phyloP scores from a whole-genome alignment of 225 moss, liverwort and hornwort genomes.

The Bryoerythrophyllum caledonicum region DNA sequence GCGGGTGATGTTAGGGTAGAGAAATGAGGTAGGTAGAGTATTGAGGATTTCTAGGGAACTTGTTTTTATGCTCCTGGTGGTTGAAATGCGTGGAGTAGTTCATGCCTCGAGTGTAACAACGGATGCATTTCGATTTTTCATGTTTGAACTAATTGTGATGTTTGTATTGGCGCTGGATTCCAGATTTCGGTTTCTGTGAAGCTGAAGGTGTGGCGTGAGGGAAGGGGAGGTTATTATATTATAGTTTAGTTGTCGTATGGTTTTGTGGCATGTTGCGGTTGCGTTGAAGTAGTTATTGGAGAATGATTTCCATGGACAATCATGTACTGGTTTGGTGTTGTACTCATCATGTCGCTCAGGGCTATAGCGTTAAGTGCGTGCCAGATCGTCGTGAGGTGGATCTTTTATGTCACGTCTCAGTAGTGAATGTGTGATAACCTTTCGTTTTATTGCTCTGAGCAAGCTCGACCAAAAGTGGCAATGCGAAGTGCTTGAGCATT shows the following conservation, averaged over 20 bases:
- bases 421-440: not conserved
- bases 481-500: not conserved
- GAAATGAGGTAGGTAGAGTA: not conserved
- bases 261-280: conserved; percentile 12
- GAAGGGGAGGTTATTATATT: conserved; percentile 7
- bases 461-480: conserved; percentile 1
- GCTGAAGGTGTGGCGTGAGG: conserved; percentile 14
- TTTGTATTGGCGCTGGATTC: not conserved
- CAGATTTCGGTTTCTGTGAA: not conserved
- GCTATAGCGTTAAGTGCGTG: not conserved
- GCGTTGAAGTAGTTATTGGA: conserved; percentile 23
- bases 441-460: conserved; percentile 2
- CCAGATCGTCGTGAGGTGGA: conserved; percentile 15
- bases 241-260: conserved; percentile 4
- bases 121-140: not conserved
- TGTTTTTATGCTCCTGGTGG: not conserved
- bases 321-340: conserved; percentile 10
- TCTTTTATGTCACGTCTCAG: not conserved
- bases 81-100: conserved; percentile 2
- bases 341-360: not conserved
- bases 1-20: conserved; percentile 23
- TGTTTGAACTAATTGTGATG: conserved; percentile 1
- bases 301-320: not conserved
- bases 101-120: not conserved
- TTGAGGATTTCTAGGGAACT: not conserved